Base-by-base conservation (phyloP, 768 basidiomycete species). In the Auriscalpium orientale region DNA sequence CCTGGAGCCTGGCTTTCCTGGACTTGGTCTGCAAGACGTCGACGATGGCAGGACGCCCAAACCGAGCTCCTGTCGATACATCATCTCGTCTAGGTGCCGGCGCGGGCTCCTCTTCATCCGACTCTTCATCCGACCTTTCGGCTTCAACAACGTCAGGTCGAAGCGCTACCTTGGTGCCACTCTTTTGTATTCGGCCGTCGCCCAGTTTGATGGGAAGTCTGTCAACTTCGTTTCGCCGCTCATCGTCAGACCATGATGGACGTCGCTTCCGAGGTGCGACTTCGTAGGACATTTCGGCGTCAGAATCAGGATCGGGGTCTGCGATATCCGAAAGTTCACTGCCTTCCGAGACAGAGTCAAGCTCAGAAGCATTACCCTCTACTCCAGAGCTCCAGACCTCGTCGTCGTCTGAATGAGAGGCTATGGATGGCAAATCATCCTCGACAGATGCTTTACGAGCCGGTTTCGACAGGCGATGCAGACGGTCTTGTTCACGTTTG, bases 171-270 rank as follows among this genome's bases (percentile, higher is more conserved):
- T 69, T 70, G 45, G 65, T 73, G 46, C 77, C 79, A 22, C 79
- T 82, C 55, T 81, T 71, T 65, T 85, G 81, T 60, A 98, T 79
- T 58, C 80, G 81, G 1, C 95, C 95, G 59, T 89, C 79, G 3
- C 85, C 76, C 2, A 95, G 76, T 70, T 97, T 98, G 65, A 95
- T 94, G 10, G 95, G 91, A 34, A 95, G 74, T 15, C 86, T 76
- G 50, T 79, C 75, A 48, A 87, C 75, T 47, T 75, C 77, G 53
- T 76, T 74, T 33, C 74, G 76, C 56, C 76, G 74, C 38, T 74
- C 76, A 58, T 79, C 71, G 49, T 79, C 72, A 21, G 71, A 62
- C 72, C 76, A 76, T 11, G 74, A 72, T n/a, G 66, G 64, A 18
- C 69, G 75, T 49, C 71, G 74, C 65, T 74, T 79, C 47, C 88